Base-by-base conservation (phyloP, 192 early-diverging fungal species). In the Obelidium mucronatum region DNA sequence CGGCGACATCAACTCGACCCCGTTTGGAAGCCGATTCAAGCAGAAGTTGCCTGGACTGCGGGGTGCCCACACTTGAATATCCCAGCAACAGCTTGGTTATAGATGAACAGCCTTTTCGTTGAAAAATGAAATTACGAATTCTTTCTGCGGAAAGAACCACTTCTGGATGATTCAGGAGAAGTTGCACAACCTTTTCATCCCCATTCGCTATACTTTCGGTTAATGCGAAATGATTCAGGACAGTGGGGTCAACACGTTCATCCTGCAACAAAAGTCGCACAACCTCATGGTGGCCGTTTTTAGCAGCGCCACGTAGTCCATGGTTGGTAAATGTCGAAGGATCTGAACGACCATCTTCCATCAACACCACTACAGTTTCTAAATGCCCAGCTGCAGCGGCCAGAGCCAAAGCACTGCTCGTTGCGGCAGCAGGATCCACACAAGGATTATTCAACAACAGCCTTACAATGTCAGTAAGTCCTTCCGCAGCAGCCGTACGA, bases 201-300 rank as follows among this genome's bases (percentile, higher is more conserved):
- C n/a, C n/a, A n/a, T n/a, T n/a, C n/a, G n/a, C n/a, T n/a, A n/a
- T n/a, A n/a, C n/a, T n/a, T n/a, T n/a, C n/a, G n/a, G n/a, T n/a
- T 40, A 70, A 56, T 8, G 44, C 67, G 2, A 26, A 11, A 31
- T 19, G 15, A 24, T 56, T 40, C 31, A 34, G 44, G 13, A 34
- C 53, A 36, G 11, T 36, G 13, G 69, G 40, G 69, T 78, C 36
- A 19, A 79, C 78, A 26, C 78, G 60, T 0, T 58, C 33, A 61
- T 79, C 72, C 28, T 24, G 55, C 6, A 58, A 30, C 55, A 58
- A 58, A 5, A 58, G 6, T 28, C 30, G 4, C 4, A 68, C 66
- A 8, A 68, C 66, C 40, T 28, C 8, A 19, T 22, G 3, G 19
- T 68, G 37, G 3, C 66, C 66, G 2, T 28, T 15, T 22, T 40